Percentiles rank a stretch among this genome's conserved stretches.
Evolutionary conservation across 495 filamentous ascomycete genomes (phyloP).

Genomic region (Cudoniella acicularis): DNA sequence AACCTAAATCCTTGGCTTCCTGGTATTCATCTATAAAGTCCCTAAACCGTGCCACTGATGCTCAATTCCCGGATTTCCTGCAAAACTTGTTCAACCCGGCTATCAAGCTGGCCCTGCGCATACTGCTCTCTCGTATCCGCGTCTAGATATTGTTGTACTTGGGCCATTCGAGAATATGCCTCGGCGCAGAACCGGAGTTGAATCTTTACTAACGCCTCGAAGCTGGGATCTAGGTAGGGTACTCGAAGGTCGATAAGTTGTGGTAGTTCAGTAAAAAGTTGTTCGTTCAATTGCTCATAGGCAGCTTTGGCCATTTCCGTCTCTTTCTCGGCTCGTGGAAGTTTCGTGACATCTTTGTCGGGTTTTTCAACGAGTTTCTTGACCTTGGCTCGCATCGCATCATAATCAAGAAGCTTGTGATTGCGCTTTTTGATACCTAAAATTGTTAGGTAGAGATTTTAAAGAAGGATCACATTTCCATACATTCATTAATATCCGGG

Average conservation of each 20-base stretch:
- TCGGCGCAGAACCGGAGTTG: constrained; percentile 97
- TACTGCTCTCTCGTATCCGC: constrained; percentile 96
- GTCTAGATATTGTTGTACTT: constrained; percentile 98
- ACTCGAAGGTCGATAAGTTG: constrained; percentile 96
- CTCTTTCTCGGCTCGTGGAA: constrained; percentile 91
- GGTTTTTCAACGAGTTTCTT: constrained; percentile 97
- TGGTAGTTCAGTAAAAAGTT: constrained; percentile 88
- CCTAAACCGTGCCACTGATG: constrained; percentile 66
- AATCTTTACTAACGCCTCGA: constrained; percentile 98
- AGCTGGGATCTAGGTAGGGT: constrained; percentile 92
- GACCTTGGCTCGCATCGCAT: constrained; percentile 89
- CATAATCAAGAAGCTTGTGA: constrained; percentile 97
- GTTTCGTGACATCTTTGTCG: constrained; percentile 94
- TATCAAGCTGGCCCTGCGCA: constrained; percentile 88
- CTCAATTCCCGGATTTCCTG: constrained; percentile 96
- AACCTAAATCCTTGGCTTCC: background rate
- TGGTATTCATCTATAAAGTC: background rate
- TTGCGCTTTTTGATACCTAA: constrained; percentile 94
- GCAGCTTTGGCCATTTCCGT: constrained; percentile 86
- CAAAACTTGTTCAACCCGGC: constrained; percentile 88
- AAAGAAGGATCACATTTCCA: constrained; percentile 21
- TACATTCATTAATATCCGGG: constrained; percentile 97
- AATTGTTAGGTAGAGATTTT: constrained; percentile 1
- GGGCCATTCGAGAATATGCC: constrained; percentile 94
- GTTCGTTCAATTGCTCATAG: constrained; percentile 95